These are phyloP conservation scores for Solanum pimpinellifolium DNA, from an alignment of 257 asterid species.

Conservation along the genomic window DNA sequence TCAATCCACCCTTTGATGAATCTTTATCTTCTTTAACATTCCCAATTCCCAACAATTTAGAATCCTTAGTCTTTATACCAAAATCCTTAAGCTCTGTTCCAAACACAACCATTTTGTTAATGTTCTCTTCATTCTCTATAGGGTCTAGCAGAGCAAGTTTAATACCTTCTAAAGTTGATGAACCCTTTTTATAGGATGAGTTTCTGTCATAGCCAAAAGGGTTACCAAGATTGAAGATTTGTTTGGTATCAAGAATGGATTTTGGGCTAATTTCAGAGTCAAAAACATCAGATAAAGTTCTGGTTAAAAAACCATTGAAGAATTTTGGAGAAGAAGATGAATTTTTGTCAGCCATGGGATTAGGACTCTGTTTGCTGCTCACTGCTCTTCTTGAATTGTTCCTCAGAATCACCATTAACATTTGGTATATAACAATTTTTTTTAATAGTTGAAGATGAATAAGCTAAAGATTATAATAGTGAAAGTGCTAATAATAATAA, in stretches of 20 bases:
- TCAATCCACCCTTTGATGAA: conserved; percentile 21
- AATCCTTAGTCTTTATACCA: conserved; percentile 67
- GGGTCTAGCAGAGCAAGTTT: conserved; percentile 53
- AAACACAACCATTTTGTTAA: conserved; percentile 22
- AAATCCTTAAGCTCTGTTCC: conserved; percentile 72
- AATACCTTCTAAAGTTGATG: conserved; percentile 17
- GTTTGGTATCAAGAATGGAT: conserved; percentile 42
- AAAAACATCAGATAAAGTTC: conserved; percentile 22
- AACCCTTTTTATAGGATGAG: background rate
- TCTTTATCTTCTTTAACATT: conserved; percentile 18
- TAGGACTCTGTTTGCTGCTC: conserved; percentile 36
- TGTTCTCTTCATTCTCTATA: conserved; percentile 7
- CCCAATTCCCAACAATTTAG: conserved; percentile 15
- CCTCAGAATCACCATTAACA: conserved; percentile 32
- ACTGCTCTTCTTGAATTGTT: conserved; percentile 64
- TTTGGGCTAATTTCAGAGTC: conserved; percentile 38
- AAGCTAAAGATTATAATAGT: background rate
- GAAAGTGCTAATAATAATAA: background rate
- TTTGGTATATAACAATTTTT: background rate
- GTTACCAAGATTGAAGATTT: conserved; percentile 31
- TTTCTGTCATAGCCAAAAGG: conserved; percentile 34
- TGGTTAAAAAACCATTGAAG: conserved; percentile 42
- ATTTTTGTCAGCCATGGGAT: conserved; percentile 38
- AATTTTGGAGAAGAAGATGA: conserved; percentile 42
- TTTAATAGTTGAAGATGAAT: background rate